Percentiles rank a stretch among this genome's conserved stretches.
Evolutionary conservation across 2,329 filamentous ascomycete species (phyloP).

Genomic region (Aureobasidium uvarum): DNA sequence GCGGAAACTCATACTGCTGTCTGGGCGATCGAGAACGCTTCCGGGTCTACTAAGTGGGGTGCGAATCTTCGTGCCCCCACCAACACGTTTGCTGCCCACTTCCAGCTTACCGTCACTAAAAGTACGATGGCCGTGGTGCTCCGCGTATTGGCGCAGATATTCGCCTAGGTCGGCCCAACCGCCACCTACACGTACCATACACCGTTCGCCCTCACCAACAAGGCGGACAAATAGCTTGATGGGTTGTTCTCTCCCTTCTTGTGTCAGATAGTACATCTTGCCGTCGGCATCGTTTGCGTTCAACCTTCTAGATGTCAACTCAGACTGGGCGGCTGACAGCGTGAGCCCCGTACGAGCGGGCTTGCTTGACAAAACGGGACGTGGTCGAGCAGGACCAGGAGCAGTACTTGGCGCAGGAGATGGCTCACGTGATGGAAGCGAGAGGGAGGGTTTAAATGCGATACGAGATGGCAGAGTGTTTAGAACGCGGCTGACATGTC

Average conservation of each 20-base stretch:
- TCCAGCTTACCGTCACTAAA: slow-evolving; percentile 56
- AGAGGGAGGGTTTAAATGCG: slow-evolving; percentile 62
- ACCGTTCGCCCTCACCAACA: slow-evolving; percentile 88
- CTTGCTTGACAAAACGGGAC: neutral
- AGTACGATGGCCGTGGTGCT: slow-evolving; percentile 78
- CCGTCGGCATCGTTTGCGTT: slow-evolving; percentile 58
- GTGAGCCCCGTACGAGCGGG: slow-evolving; percentile 24
- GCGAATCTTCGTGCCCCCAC: slow-evolving; percentile 2
- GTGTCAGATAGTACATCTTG: slow-evolving; percentile 86
- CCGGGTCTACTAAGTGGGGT: slow-evolving; percentile 23
- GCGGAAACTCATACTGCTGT: slow-evolving; percentile 26
- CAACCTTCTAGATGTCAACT: neutral
- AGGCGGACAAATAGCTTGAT: slow-evolving; percentile 93
- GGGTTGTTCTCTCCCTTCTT: slow-evolving; percentile 77
- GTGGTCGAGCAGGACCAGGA: neutral
- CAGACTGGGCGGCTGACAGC: slow-evolving; percentile 25
- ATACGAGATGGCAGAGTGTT: slow-evolving; percentile 47
- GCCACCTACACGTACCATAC: slow-evolving; percentile 97
- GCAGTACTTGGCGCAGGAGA: neutral
- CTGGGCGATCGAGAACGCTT: slow-evolving; percentile 25
- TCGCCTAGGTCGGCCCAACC: slow-evolving; percentile 98
- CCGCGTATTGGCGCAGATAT: slow-evolving; percentile 89
- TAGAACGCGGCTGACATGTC: slow-evolving; percentile 41
- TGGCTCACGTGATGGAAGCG: slow-evolving; percentile 39
- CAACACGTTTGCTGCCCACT: slow-evolving; percentile 35